A percentile compares a stretch with the other conserved stretches of the same genome.
phyloP scores from a whole-genome alignment of 2,329 filamentous ascomycete genomes.

The Graphilbum ipis-grandicollis region DNA sequence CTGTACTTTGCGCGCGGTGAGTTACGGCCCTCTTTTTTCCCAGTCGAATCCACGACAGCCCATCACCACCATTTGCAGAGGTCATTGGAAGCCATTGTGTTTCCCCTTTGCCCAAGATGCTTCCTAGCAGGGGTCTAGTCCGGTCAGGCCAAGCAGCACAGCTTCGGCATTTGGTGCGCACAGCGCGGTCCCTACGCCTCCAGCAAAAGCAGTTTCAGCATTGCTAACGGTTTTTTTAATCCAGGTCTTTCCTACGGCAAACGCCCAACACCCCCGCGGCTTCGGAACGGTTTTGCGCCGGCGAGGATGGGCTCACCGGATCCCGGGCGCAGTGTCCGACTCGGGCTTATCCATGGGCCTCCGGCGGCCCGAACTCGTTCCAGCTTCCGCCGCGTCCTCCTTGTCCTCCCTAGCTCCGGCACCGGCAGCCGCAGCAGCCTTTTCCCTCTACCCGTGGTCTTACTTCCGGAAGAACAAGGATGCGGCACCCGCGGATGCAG shows the following conservation, averaged over 20 bases:
- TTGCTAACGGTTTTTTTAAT: background rate
- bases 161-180: conserved; percentile 19
- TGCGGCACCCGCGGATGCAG: too few relatives aligned
- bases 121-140: conserved; percentile 35
- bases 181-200: conserved; percentile 1
- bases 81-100: background rate
- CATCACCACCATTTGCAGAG: background rate
- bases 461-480: background rate
- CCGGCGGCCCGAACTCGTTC: background rate
- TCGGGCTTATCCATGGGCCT: background rate
- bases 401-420: conserved; percentile 6
- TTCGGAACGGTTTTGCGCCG: conserved; percentile 15
- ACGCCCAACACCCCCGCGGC: conserved; percentile 1
- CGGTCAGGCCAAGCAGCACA: conserved; percentile 26
- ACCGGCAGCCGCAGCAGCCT: conserved; percentile 7
- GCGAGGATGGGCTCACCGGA: background rate
- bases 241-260: background rate
- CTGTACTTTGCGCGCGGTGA: too few relatives aligned
- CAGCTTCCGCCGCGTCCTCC: conserved; percentile 6
- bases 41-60: background rate
- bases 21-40: too few relatives aligned
- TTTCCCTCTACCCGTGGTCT: conserved; percentile 8
- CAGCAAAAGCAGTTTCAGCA: too few relatives aligned
- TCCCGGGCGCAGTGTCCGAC: background rate
- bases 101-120: conserved; percentile 21